Evolutionary conservation across 768 basidiomycete species (phyloP).

Genomic region (Clathrus columnatus): DNA sequence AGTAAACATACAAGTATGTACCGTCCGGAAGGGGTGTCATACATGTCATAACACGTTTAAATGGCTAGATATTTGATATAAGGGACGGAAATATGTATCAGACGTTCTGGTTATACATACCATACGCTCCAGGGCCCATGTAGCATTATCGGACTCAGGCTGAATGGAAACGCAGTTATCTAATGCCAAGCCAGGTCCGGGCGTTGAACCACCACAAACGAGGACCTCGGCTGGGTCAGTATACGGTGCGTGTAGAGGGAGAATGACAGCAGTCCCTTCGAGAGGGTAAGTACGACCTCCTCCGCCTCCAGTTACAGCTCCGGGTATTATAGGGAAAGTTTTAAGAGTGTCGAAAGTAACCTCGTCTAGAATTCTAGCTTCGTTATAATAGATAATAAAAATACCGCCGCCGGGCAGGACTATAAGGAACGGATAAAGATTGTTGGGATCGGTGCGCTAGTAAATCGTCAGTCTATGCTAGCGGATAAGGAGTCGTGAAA

Average conservation of each 20-base stretch:
- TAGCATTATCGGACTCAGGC: conserved; percentile 52
- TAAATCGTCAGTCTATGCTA: neutral
- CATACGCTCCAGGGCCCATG: conserved; percentile 75
- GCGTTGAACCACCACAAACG: conserved; percentile 15
- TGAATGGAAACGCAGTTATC: conserved; percentile 49
- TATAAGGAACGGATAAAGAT: conserved; percentile 70
- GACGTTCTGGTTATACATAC: conserved; percentile 30
- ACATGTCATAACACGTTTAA: conserved; percentile 34
- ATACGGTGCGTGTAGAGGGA: conserved; percentile 59
- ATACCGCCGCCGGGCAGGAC: conserved; percentile 61
- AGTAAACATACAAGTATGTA: conserved; percentile 10
- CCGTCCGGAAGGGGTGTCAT: conserved; percentile 17
- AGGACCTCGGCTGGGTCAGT: conserved; percentile 25
- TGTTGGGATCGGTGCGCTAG: conserved; percentile 66
- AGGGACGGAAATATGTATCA: no score
- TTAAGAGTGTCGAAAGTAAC: conserved; percentile 50
- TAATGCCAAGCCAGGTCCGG: conserved; percentile 12
- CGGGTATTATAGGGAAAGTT: conserved; percentile 24
- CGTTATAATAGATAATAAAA: conserved; percentile 76
- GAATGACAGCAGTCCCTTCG: conserved; percentile 14
- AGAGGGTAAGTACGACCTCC: conserved; percentile 18
- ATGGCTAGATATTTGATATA: conserved; percentile 36
- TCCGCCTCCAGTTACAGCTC: conserved; percentile 35
- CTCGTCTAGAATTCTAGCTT: conserved; percentile 68
- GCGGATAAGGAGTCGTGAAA: neutral